Conservation (phyloP, 139 green algal species). For the Chlamydomonas applanata region DNA sequence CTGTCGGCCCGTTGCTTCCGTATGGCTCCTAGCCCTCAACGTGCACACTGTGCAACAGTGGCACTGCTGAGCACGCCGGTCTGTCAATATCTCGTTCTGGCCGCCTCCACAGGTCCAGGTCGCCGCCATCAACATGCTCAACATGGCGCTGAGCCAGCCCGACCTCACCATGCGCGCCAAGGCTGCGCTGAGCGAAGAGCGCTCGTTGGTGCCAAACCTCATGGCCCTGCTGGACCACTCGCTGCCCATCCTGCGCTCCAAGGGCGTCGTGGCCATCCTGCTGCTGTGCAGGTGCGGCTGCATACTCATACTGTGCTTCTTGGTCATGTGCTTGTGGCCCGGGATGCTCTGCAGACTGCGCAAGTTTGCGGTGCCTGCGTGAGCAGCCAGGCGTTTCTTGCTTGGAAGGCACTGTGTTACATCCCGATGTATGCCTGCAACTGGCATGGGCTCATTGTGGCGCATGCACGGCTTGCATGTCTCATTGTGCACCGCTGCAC, state of each 20-base stretch:
- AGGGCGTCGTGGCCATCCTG: slow-evolving; percentile 58
- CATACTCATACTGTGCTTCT: not conserved
- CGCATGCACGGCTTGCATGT: too few species aligned
- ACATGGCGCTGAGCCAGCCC: slow-evolving; percentile 40
- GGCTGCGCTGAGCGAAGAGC: slow-evolving; percentile 49
- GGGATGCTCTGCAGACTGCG: not conserved
- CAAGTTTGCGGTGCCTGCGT: not conserved
- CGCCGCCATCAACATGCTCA: slow-evolving; percentile 73
- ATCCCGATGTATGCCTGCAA: too few species aligned
- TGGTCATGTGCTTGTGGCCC: not conserved
- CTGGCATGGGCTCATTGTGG: too few species aligned
- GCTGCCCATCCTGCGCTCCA: slow-evolving; percentile 61
- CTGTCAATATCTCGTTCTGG: too few species aligned
- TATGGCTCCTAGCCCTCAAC: too few species aligned
- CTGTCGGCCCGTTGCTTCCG: too few species aligned
- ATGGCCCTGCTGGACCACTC: slow-evolving; percentile 66
- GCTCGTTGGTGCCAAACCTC: slow-evolving; percentile 46
- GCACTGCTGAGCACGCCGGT: too few species aligned
- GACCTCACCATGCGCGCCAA: slow-evolving; percentile 18
- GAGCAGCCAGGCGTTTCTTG: too few species aligned
- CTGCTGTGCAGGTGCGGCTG: slow-evolving; percentile 57
- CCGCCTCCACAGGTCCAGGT: slow-evolving; percentile 75
- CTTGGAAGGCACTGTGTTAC: too few species aligned
- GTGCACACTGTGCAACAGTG: too few species aligned
- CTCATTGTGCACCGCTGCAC: not conserved